Conservation (phyloP, 78 protist genomes). For the Dictyostelium firmibasis region DNA sequence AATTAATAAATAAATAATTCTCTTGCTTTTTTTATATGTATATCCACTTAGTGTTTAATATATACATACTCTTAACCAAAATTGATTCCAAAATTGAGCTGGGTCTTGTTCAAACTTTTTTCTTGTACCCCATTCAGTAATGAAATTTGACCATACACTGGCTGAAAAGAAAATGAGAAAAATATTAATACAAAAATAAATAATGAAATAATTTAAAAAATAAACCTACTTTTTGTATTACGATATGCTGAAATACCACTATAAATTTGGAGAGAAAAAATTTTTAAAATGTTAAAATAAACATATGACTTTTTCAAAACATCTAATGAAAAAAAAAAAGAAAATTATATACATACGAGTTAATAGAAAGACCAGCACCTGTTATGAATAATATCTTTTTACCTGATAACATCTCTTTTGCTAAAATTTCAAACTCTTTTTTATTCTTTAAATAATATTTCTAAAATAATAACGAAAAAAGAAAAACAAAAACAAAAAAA, state of each 20-base stretch:
- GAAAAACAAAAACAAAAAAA: neutral
- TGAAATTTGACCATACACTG: constrained; percentile 50
- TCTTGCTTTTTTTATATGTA: neutral
- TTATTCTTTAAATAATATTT: constrained; percentile 14
- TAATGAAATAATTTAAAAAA: neutral
- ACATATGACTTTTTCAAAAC: too few relatives aligned
- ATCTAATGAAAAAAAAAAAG: neutral
- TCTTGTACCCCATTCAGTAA: constrained; percentile 67
- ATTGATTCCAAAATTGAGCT: constrained; percentile 9
- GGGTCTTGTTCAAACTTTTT: constrained; percentile 59
- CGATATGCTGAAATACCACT: constrained; percentile 51
- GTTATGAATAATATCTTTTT: constrained; percentile 55
- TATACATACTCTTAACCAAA: constrained; percentile 15
- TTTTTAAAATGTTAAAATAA: too few relatives aligned
- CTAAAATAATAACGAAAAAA: neutral
- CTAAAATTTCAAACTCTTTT: constrained; percentile 32
- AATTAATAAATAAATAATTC: too few relatives aligned
- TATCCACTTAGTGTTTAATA: too few relatives aligned
- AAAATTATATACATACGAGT: neutral
- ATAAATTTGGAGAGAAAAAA: neutral
- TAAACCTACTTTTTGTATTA: neutral
- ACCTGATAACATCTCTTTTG: constrained; percentile 45
- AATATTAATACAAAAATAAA: neutral
- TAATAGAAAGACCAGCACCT: constrained; percentile 60
- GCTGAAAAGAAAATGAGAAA: neutral